Conservation (phyloP, 768 basidiomycete genomes). For the Tulasnella sp. region DNA sequence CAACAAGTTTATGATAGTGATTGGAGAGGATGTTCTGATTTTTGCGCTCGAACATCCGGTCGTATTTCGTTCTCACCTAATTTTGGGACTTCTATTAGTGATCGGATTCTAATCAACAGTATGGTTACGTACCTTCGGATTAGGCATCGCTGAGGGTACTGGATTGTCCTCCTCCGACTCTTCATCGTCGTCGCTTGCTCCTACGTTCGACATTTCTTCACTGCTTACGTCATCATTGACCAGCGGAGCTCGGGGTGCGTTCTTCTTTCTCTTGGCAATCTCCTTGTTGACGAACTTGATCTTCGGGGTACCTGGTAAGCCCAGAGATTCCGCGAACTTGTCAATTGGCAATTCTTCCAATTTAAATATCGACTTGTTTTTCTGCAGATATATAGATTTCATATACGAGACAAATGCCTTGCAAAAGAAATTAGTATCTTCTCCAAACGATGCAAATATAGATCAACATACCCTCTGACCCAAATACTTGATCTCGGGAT, state of each 20-base stretch:
- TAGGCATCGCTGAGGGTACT: not conserved
- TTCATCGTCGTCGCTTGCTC: constrained; percentile 17
- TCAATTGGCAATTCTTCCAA: constrained; percentile 69
- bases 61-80: constrained; percentile 64
- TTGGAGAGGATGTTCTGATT: constrained; percentile 85
- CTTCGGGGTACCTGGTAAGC: constrained; percentile 87
- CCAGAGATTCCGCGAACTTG: constrained; percentile 76
- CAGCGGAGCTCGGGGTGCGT: constrained; percentile 33
- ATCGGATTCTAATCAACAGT: constrained; percentile 6
- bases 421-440: not conserved
- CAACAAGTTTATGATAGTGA: constrained; percentile 81
- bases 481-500: constrained; percentile 93
- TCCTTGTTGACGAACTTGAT: constrained; percentile 71
- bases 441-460: not conserved
- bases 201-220: constrained; percentile 25
- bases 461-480: constrained; percentile 63
- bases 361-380: constrained; percentile 88
- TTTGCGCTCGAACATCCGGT: constrained; percentile 93
- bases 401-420: constrained; percentile 95
- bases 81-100: not conserved
- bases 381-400: constrained; percentile 83
- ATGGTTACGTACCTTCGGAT: not conserved
- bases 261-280: constrained; percentile 63
- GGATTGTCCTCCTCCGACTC: constrained; percentile 20
- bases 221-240: constrained; percentile 19